phyloP scores from a whole-genome alignment of 2,329 filamentous ascomycete genomes.

The Penicillium sp. region DNA sequence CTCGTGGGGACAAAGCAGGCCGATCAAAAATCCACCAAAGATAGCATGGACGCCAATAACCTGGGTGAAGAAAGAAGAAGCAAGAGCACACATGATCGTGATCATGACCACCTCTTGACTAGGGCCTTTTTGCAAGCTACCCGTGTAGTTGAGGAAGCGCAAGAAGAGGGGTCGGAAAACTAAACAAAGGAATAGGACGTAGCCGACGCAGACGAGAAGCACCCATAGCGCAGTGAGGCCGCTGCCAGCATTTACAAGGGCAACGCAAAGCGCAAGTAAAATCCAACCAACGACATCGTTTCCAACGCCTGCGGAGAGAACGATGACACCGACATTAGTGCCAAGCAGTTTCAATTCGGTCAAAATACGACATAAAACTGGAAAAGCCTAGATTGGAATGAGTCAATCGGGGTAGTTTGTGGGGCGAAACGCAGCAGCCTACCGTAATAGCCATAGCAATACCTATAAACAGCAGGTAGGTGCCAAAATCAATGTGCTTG shows the following conservation, averaged over 20 bases:
- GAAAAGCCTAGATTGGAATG: conserved; percentile 64
- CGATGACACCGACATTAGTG: conserved; percentile 84
- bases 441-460: conserved; percentile 92
- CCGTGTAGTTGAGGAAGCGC: conserved; percentile 73
- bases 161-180: conserved; percentile 75
- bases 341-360: conserved; percentile 85
- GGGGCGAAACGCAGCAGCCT: conserved; percentile 27
- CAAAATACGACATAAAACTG: conserved; percentile 90
- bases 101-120: conserved; percentile 83
- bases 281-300: conserved; percentile 95
- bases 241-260: conserved; percentile 83
- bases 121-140: conserved; percentile 84
- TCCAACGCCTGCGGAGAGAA: conserved; percentile 86
- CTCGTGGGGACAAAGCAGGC: conserved; percentile 87
- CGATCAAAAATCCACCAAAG: conserved; percentile 89
- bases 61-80: conserved; percentile 83
- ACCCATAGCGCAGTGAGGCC: conserved; percentile 86
- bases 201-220: conserved; percentile 75
- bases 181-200: conserved; percentile 75
- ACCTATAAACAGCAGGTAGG: conserved; percentile 80
- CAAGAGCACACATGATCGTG: conserved; percentile 77
- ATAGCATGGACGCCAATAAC: conserved; percentile 94
- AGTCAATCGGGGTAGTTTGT: neutral
- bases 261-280: conserved; percentile 87
- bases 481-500: conserved; percentile 64